Base-by-base conservation (phyloP, 352 stramenopile species). In the Saprolegnia parasitica region DNA sequence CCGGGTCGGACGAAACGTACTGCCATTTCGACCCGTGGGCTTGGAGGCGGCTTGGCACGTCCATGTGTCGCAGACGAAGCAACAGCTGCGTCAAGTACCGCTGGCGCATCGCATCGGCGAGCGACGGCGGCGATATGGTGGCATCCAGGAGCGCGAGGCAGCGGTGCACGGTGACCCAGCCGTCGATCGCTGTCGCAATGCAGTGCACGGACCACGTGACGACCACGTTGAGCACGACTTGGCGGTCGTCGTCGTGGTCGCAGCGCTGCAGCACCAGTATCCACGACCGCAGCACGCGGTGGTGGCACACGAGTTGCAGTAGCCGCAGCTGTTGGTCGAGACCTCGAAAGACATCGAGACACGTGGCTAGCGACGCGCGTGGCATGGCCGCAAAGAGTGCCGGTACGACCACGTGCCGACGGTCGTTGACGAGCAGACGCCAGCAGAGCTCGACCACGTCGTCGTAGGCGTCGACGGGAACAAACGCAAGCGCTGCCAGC, bases 11-110 rank as follows among this genome's bases (percentile, higher is more conserved):
- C 50, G 63, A 70, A 1, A 62, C 20, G 47, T 70, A 70, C 39
- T 70, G 63, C 63, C 63, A 70, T 29, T 70, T 70, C 6, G 63
- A 70, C 11, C 42, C 42, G 40, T 70, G 62, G 23, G 9, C 18
- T 9, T 15, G n/a, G n/a, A 61, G 37, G 10, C 23, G 23, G 29
- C 26, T 37, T n/a, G 63, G 55, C 21, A 10, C 8, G 5, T 49
- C 35, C 20, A 61, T 13, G 23, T 24, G n/a, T 9, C 35, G 52
- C 11, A 60, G 52, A 3, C 9, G 52, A 4, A 11, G 52, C 13
- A 60, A 9, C 24, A 60, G 24, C 18, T 49, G 42, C 42, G 42
- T n/a, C 42, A n/a, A n/a, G 18, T 49, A 49, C 13, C 42, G 42
- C 42, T n/a, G 13, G 42, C 42, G 42, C 42, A 35, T 35, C 5